phyloP scores from a whole-genome alignment of 2,329 filamentous ascomycete genomes.

The Phaeosphaeriaceae sp. region DNA sequence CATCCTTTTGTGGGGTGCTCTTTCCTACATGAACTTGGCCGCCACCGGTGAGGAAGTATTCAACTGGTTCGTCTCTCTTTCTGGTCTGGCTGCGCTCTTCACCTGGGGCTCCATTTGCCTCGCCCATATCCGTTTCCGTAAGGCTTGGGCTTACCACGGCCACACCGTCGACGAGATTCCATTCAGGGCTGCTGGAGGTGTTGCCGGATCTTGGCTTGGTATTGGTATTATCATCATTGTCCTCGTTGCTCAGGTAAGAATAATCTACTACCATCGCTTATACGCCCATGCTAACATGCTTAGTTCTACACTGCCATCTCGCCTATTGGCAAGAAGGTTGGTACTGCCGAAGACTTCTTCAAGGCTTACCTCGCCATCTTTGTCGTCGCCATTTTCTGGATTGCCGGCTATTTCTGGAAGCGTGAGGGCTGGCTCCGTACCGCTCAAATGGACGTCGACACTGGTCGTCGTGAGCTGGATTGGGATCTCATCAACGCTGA shows the following conservation, averaged over 20 bases:
- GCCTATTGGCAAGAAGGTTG: conserved; percentile 34
- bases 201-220: conserved; percentile 51
- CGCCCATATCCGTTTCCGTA: conserved; percentile 90
- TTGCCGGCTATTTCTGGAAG: conserved; percentile 69
- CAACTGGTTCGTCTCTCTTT: conserved; percentile 79
- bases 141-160: conserved; percentile 49
- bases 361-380: conserved; percentile 55
- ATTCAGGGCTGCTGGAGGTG: conserved; percentile 50
- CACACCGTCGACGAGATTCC: conserved; percentile 54
- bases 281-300: conserved; percentile 10
- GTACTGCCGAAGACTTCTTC: conserved; percentile 54
- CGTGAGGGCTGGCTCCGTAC: conserved; percentile 63
- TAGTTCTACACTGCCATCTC: conserved; percentile 51
- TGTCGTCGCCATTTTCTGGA: conserved; percentile 51
- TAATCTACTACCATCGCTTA: background rate
- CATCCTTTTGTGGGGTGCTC: conserved; percentile 71
- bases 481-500: conserved; percentile 68
- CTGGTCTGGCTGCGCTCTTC: conserved; percentile 75
- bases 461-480: conserved; percentile 68
- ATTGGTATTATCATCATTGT: conserved; percentile 48
- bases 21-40: conserved; percentile 69
- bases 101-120: conserved; percentile 86
- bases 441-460: conserved; percentile 70
- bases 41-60: conserved; percentile 63
- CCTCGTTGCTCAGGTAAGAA: conserved; percentile 48